A percentile compares a stretch with the other conserved stretches of the same genome.
Evolutionary conservation across 1,139 yeast genomes (phyloP).

Genomic region (Debaryomycetaceae sp.): DNA sequence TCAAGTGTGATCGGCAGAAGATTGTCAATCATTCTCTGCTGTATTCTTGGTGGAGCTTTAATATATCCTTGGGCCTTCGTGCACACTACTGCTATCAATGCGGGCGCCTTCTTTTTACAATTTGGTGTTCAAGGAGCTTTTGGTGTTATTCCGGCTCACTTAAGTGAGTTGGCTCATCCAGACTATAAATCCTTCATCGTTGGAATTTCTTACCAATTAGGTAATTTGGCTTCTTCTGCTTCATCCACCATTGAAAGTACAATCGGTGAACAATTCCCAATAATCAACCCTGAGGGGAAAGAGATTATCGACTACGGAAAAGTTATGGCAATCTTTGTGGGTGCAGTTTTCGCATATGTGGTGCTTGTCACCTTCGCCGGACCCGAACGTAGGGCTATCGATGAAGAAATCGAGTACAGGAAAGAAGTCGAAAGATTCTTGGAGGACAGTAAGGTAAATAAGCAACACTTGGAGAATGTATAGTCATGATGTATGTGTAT

Average conservation of each 20-base stretch:
- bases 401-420: not conserved
- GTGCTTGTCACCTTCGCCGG: slow-evolving; percentile 26
- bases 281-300: slow-evolving; percentile 15
- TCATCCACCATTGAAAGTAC: slow-evolving; percentile 35
- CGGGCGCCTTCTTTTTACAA: slow-evolving; percentile 22
- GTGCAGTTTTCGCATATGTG: slow-evolving; percentile 31
- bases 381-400: slow-evolving; percentile 22
- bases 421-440: not conserved
- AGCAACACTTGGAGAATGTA: not conserved
- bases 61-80: slow-evolving; percentile 24
- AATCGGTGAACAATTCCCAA: slow-evolving; percentile 29
- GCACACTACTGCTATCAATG: slow-evolving; percentile 23
- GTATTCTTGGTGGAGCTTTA: slow-evolving; percentile 30
- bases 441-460: slow-evolving; percentile 1
- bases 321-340: slow-evolving; percentile 39
- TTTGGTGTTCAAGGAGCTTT: slow-evolving; percentile 36
- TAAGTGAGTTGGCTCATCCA: slow-evolving; percentile 35
- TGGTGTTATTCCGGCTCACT: slow-evolving; percentile 37
- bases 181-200: slow-evolving; percentile 33
- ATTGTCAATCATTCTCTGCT: slow-evolving; percentile 33
- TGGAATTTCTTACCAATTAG: slow-evolving; percentile 39
- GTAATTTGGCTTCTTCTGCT: slow-evolving; percentile 36
- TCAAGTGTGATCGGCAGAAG: slow-evolving; percentile 48
- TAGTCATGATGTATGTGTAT: not conserved
- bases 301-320: slow-evolving; percentile 30